phyloP scores from a whole-genome alignment of 257 asterid species.

The Cinchona pubescens region DNA sequence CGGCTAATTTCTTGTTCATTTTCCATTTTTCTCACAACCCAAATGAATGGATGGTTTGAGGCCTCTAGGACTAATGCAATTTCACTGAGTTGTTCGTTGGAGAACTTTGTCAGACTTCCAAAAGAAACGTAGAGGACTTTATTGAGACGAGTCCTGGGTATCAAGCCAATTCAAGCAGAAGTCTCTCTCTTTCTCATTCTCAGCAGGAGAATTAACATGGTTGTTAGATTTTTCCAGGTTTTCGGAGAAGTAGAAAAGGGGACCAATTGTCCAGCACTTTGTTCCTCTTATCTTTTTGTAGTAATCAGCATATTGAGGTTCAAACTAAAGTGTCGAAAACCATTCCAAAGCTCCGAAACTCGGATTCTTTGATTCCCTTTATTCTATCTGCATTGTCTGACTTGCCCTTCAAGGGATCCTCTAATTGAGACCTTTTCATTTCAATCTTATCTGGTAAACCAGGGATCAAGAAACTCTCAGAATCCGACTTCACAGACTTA shows the following conservation, averaged over 20 bases:
- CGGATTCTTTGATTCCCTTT: conserved; percentile 17
- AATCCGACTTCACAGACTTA: conserved; percentile 25
- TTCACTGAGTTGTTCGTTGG: conserved; percentile 22
- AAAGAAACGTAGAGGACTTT: conserved; percentile 27
- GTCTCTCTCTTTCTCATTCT: no score
- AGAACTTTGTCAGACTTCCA: conserved; percentile 21
- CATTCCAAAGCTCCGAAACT: conserved; percentile 21
- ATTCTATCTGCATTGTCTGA: neutral
- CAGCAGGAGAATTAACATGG: no score
- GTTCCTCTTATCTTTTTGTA: conserved; percentile 15
- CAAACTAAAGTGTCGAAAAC: conserved; percentile 25
- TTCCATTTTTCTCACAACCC: conserved; percentile 19
- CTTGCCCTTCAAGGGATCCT: neutral
- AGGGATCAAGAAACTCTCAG: conserved; percentile 25
- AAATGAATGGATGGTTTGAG: conserved; percentile 14
- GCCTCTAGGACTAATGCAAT: conserved; percentile 27
- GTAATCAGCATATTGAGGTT: conserved; percentile 24
- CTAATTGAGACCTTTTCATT: conserved; percentile 28
- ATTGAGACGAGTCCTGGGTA: conserved; percentile 7
- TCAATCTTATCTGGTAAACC: conserved; percentile 25
- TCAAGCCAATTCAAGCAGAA: conserved; percentile 22
- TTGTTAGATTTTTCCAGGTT: neutral
- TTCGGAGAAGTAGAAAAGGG: conserved; percentile 28
- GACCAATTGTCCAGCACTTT: conserved; percentile 25
- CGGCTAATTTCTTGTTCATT: neutral